Evolutionary conservation across 2,329 filamentous ascomycete species (phyloP), one percentile per base, ranked within the genome.

Genomic region (Sporothrix dimorphospora): DNA sequence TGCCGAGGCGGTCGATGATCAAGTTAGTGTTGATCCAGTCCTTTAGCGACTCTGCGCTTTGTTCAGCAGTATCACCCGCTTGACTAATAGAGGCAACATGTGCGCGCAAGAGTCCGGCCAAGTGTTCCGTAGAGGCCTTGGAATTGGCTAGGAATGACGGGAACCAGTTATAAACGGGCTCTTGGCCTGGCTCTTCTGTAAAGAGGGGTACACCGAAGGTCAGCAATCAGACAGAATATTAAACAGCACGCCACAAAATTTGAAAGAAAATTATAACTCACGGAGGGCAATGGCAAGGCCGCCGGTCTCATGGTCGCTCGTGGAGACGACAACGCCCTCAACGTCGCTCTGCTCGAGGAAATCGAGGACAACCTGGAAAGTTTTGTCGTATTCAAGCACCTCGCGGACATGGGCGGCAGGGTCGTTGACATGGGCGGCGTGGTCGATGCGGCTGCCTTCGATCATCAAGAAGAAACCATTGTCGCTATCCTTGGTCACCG

Each of bases 381-480:
- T 87, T 80, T 88, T 90, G 84, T 99, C 96, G 78, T 97, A 99
- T 69, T 94, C 95, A n/a, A 98, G 85, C 0, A 99, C 95, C 81
- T 99, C 96, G 76, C 93, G 91, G 12, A 95, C 93, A 78, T 96
- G 93, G 0, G 93, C 92, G 11, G 91, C 92, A 0, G 93, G 92
- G 77, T 96, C 93, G 77, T 96, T 96, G 75, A 88, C 88, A 79
- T 96, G 93, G 7, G 94, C 96, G 4, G 96, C 95, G 79, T 99
- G 96, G 78, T 99, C 96, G 77, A 99, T 98, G 55, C 96, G 88
- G 77, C 93, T 97, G 4, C 94, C 96, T 81, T 99, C 96, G 74
- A 99, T 97, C 95, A 99, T 97, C 77, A 99, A 85, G 82, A 99
- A 99, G 85, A 98, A 99, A 4, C 96, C 96, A 81, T 97, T 90